Conservation (phyloP, 208 protist species). For the Leishmania mexicana region DNA sequence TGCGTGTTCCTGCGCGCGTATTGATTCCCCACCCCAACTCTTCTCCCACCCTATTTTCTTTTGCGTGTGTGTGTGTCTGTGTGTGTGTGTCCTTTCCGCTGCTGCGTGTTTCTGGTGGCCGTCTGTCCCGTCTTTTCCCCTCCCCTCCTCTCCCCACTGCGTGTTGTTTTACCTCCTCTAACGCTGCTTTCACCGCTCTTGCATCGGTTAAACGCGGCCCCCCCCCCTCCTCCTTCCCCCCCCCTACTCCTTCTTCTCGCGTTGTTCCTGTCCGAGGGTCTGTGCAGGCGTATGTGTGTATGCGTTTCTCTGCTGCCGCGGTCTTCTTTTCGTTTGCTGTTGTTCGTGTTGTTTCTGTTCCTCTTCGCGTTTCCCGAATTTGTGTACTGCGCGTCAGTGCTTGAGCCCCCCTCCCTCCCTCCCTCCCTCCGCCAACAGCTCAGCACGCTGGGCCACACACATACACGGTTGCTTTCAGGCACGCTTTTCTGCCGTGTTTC, state of each 20-base stretch:
- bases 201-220: neutral
- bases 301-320: neutral
- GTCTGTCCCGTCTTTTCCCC: too few species aligned
- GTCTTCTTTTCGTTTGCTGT: neutral
- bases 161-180: too few species aligned
- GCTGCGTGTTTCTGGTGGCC: too few species aligned
- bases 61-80: neutral
- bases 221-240: neutral
- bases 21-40: too few species aligned
- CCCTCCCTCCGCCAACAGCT: neutral
- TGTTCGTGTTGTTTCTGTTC: neutral
- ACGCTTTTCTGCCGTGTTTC: neutral
- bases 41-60: neutral
- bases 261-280: neutral
- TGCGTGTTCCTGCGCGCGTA: too few species aligned
- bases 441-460: neutral
- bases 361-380: neutral
- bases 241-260: neutral
- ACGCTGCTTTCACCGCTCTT: too few species aligned
- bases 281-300: neutral
- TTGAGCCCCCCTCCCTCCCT: neutral
- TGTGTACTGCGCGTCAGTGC: neutral
- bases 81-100: neutral
- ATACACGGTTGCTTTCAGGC: neutral
- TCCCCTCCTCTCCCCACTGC: too few species aligned